Conservation (phyloP, 2,329 filamentous ascomycete genomes). For the Fusarium xylarioides region DNA sequence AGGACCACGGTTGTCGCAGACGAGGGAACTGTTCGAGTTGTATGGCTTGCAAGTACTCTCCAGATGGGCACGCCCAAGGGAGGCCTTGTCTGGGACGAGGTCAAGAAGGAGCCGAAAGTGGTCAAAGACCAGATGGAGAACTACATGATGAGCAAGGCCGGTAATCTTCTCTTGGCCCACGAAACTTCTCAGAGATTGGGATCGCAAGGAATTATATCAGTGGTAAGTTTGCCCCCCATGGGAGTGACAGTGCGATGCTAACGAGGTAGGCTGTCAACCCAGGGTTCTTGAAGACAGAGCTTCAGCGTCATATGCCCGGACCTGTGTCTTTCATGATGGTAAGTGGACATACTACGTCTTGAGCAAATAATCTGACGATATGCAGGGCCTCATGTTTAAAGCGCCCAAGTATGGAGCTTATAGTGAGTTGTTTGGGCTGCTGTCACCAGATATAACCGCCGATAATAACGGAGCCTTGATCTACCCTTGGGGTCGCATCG, state of each 20-base stretch:
- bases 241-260: neutral
- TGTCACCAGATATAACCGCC: slow-evolving; percentile 25
- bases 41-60: slow-evolving; percentile 32
- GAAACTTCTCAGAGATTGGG: slow-evolving; percentile 22
- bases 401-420: slow-evolving; percentile 30
- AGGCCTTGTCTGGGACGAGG: slow-evolving; percentile 26
- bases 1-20: slow-evolving; percentile 3
- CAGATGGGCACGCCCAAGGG: slow-evolving; percentile 27
- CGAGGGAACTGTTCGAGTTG: slow-evolving; percentile 16
- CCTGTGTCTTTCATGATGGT: slow-evolving; percentile 33
- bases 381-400: slow-evolving; percentile 30
- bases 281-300: slow-evolving; percentile 32
- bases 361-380: neutral
- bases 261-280: slow-evolving; percentile 29
- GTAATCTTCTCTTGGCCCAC: slow-evolving; percentile 23
- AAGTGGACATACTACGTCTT: neutral
- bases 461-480: slow-evolving; percentile 28
- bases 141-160: slow-evolving; percentile 37
- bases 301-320: slow-evolving; percentile 28
- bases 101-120: slow-evolving; percentile 13
- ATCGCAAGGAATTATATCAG: slow-evolving; percentile 21
- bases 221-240: neutral
- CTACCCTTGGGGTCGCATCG: slow-evolving; percentile 28
- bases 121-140: slow-evolving; percentile 31
- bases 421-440: slow-evolving; percentile 32